phyloP scores from a whole-genome alignment of 148 eudicot species.

The Polygonum maritimum region DNA sequence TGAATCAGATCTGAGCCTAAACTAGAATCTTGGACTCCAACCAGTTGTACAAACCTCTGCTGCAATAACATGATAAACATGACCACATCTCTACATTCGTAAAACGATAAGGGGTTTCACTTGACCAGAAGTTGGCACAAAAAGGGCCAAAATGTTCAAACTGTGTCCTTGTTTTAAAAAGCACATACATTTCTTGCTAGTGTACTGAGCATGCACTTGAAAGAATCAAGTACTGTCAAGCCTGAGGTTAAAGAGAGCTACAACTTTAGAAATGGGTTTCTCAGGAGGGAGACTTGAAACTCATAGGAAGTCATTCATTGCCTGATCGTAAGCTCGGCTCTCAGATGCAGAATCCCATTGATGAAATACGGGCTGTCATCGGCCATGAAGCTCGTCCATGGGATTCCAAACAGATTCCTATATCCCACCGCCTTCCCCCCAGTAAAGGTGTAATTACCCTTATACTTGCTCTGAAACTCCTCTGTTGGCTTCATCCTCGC shows the following conservation, averaged over 20 bases:
- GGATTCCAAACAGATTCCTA: conserved; percentile 70
- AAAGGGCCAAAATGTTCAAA: background rate
- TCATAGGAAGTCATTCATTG: conserved; percentile 18
- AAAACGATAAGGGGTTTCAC: background rate
- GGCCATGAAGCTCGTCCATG: conserved; percentile 81
- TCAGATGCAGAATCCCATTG: conserved; percentile 61
- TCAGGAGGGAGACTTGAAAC: background rate
- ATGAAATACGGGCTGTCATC: conserved; percentile 87
- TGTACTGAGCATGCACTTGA: background rate
- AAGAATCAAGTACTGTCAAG: background rate
- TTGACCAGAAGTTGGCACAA: background rate
- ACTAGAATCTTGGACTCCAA: too few relatives aligned
- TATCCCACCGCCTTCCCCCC: conserved; percentile 94
- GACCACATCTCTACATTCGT: background rate
- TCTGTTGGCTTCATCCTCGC: conserved; percentile 75
- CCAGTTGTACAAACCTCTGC: too few relatives aligned
- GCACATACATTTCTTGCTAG: background rate
- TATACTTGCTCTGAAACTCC: conserved; percentile 74
- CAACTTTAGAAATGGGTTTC: background rate
- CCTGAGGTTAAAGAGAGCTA: background rate
- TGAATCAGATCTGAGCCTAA: too few relatives aligned
- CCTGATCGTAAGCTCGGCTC: conserved; percentile 87
- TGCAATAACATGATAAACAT: too few relatives aligned
- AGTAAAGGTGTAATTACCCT: conserved; percentile 78
- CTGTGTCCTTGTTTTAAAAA: background rate